Evolutionary conservation across 2,329 filamentous ascomycete genomes (phyloP), one percentile per base, ranked within the genome.

Genomic region (Claviceps monticola): DNA sequence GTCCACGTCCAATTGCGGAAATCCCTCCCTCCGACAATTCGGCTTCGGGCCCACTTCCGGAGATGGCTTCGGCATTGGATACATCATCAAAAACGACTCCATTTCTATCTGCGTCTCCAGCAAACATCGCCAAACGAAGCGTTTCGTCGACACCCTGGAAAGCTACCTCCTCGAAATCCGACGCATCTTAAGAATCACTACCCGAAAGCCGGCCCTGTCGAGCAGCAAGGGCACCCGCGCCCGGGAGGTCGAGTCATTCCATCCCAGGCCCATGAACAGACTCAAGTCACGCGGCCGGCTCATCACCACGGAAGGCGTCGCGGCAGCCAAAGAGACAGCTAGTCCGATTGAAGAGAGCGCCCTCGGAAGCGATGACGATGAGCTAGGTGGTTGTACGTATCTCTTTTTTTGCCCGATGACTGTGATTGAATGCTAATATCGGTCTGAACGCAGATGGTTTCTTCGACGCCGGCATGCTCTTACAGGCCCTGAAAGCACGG

Each of bases 1-100:
- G 41, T 95, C 88, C 6, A 97, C 93, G 0, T 96, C 90, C n/a
- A 98, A 98, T 73, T 98, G 93, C 68, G 93, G 93, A 54, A 98
- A 97, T 68, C 93, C 93, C 0, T 88, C 85, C 0, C 80, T 98
- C 17, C 83, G 93, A 2, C 91, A 97, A 61, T 98, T 98, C 61
- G 93, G 93, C 3, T 98, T 98, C 64, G 93, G 93, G 0, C 93
- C 93, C 1, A 95, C 91, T 0, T 91, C 87, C 0, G 91, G 83
- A 2, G 89, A 96, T 58, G 93, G 93, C 0, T 97, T 97, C 63
- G 93, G 93, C 34, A 96, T 98, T 52, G 93, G 93, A 2, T 98
- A 98, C 71, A 97, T 98, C 62, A 96, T 98, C 77, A 98, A 98
- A 69, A 66, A 69, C 26, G 66, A 68, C 17, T 79, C 81, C 48